Conservation (phyloP, 164 flowering plant species). For the Vitis labrusca region DNA sequence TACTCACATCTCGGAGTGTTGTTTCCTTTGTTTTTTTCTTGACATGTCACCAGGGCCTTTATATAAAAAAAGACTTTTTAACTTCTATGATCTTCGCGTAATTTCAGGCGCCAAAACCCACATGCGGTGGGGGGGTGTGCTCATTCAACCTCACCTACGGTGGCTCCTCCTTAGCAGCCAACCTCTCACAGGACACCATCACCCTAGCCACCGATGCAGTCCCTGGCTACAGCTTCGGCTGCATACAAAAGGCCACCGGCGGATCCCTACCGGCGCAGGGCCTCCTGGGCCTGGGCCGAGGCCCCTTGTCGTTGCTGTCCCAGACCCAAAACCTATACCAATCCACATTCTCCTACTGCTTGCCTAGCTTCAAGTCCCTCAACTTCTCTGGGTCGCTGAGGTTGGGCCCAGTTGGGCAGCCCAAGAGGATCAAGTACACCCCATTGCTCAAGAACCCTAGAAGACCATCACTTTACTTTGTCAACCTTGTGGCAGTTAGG, state of each 20-base stretch:
- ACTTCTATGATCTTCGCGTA: too few species aligned
- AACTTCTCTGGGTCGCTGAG: constrained; percentile 77
- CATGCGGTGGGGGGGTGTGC: constrained; percentile 53
- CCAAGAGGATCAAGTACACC: constrained; percentile 66
- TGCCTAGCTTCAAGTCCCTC: constrained; percentile 72
- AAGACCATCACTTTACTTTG: constrained; percentile 81
- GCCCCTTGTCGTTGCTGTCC: constrained; percentile 69
- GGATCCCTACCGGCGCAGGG: constrained; percentile 78
- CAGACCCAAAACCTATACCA: constrained; percentile 65
- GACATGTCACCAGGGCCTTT: too few species aligned
- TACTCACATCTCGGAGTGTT: too few species aligned
- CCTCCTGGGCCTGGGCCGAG: constrained; percentile 84
- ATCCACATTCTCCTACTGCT: constrained; percentile 90
- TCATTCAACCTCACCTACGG: constrained; percentile 80
- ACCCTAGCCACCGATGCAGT: constrained; percentile 56
- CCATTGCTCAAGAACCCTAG: constrained; percentile 78
- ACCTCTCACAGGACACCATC: constrained; percentile 66
- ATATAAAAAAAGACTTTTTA: too few species aligned
- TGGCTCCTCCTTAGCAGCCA: constrained; percentile 56
- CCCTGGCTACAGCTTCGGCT: constrained; percentile 73
- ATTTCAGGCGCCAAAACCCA: constrained; percentile 60
- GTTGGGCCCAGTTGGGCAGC: constrained; percentile 78
- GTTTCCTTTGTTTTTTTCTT: too few species aligned
- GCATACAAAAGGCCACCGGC: constrained; percentile 64
- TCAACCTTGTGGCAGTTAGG: constrained; percentile 54